Evolutionary conservation across 2,329 filamentous ascomycete species (phyloP).

Genomic region (Claviceps sp.): DNA sequence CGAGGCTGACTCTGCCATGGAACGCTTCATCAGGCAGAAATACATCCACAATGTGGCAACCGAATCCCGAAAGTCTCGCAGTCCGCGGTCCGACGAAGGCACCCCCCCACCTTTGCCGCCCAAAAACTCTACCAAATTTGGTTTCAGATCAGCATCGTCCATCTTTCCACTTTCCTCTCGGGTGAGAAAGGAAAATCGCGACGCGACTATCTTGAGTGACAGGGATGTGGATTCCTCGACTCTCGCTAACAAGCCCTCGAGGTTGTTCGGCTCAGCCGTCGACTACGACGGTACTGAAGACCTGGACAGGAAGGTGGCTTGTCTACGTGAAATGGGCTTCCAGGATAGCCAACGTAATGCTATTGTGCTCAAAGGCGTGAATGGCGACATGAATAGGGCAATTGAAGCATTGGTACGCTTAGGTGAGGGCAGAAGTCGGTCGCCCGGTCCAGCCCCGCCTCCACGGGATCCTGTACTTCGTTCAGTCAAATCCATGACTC

Average conservation of each 20-base stretch:
- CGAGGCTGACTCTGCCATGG: conserved; percentile 87
- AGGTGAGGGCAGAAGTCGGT: conserved; percentile 51
- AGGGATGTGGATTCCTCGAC: conserved; percentile 20
- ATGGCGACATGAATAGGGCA: conserved; percentile 73
- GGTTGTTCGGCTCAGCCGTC: conserved; percentile 56
- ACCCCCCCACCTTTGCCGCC: conserved; percentile 47
- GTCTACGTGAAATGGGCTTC: conserved; percentile 85
- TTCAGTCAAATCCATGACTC: conserved; percentile 40
- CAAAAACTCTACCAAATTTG: conserved; percentile 50
- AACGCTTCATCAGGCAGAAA: conserved; percentile 88
- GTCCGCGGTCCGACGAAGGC: conserved; percentile 41
- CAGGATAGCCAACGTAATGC: conserved; percentile 68
- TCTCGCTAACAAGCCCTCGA: conserved; percentile 50
- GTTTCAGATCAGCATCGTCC: conserved; percentile 48
- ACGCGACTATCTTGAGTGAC: conserved; percentile 13
- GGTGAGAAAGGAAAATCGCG: conserved; percentile 40
- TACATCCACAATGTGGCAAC: conserved; percentile 52
- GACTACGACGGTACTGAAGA: conserved; percentile 40
- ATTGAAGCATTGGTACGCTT: conserved; percentile 75
- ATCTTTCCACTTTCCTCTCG: conserved; percentile 51
- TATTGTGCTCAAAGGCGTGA: conserved; percentile 67
- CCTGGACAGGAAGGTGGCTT: conserved; percentile 62
- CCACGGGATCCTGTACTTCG: conserved; percentile 35
- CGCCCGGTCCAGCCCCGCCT: conserved; percentile 21
- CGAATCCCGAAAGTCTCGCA: conserved; percentile 26